Conservation (phyloP, 1,284 basidiomycete genomes). For the Microbotryum silenes-acaulis region DNA sequence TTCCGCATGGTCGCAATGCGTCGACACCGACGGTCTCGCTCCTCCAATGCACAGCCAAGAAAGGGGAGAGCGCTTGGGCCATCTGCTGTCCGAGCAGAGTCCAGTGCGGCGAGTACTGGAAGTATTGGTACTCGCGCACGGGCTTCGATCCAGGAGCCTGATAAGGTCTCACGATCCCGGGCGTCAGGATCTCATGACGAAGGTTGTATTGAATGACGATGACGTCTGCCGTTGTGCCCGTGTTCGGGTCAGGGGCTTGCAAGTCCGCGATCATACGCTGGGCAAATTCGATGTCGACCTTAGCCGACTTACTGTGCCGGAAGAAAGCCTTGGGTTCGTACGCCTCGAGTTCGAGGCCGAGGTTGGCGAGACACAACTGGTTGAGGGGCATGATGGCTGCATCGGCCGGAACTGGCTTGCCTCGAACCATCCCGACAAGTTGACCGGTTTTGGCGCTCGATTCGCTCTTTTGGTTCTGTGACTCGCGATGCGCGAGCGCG, state of each 20-base stretch:
- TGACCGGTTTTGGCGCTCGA: slow-evolving; percentile 25
- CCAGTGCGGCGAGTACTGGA: slow-evolving; percentile 34
- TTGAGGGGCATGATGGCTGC: background rate
- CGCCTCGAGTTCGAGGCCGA: slow-evolving; percentile 24
- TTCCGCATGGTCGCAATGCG: slow-evolving; percentile 24
- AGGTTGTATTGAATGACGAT: slow-evolving; percentile 34
- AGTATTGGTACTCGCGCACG: slow-evolving; percentile 28
- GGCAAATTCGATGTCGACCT: slow-evolving; percentile 14
- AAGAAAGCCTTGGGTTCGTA: slow-evolving; percentile 24
- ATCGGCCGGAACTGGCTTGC: slow-evolving; percentile 4
- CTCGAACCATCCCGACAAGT: slow-evolving; percentile 23
- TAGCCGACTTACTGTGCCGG: background rate
- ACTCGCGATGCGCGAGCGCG: slow-evolving; percentile 11
- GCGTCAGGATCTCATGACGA: slow-evolving; percentile 28
- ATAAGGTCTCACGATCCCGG: background rate
- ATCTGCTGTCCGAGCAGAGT: slow-evolving; percentile 26
- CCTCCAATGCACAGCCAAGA: slow-evolving; percentile 35
- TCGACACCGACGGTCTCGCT: slow-evolving; percentile 32
- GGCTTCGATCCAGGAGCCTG: slow-evolving; percentile 4
- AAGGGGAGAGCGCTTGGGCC: slow-evolving; percentile 22
- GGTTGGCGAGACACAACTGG: slow-evolving; percentile 24
- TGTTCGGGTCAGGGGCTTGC: too few relatives aligned
- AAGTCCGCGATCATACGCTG: slow-evolving; percentile 7
- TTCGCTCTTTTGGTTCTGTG: background rate
- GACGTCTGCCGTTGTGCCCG: slow-evolving; percentile 17